Evolutionary conservation across 2,329 filamentous ascomycete genomes (phyloP), one percentile per base, ranked within the genome.

Genomic region (Clonostachys rhizophaga): DNA sequence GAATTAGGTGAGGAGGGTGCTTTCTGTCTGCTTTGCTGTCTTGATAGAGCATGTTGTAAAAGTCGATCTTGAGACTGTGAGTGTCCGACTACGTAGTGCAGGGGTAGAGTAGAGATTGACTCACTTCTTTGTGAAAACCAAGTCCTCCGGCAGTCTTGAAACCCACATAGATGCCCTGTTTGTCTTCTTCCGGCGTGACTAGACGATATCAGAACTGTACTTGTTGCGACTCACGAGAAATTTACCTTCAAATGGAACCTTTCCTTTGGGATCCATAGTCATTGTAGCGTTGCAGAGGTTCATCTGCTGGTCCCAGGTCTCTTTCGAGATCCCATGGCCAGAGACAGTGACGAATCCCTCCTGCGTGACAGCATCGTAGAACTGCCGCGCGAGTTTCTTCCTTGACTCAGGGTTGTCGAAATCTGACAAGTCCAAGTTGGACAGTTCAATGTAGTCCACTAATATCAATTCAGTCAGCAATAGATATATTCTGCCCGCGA

Each of bases 291-390:
- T 59, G 14, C 58, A 53, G 33, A 61, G 54, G 24, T 50, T 45
- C 53, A 61, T 58, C 43, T 61, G 59, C 20, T 49, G 49, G 41
- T 54, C 42, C 40, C 55, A 61, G 3, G 54, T 51, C 43, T 59
- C 55, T 11, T 60, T 49, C 3, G 58, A 56, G 34, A 58, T 61
- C 43, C 56, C 56, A 51, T 62, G 56, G 49, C 59, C 55, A 34
- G 54, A 52, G 14, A 60, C 39, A 2, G 57, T 59, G 8, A 59
- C 47, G 46, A 60, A 60, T 4, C 57, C 58, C 40, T 60, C 52
- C 46, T 52, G 53, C 2, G 55, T 59, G 9, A 54, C 54, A 30
- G 60, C 60, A 34, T 63, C 56, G 46, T 55, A 63, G 20, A 65
- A 52, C 10, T 53, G 47, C 11, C 48, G 51, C n/a, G 60, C 59